phyloP scores from a whole-genome alignment of 139 green algal genomes.

The Eudorina sp. region DNA sequence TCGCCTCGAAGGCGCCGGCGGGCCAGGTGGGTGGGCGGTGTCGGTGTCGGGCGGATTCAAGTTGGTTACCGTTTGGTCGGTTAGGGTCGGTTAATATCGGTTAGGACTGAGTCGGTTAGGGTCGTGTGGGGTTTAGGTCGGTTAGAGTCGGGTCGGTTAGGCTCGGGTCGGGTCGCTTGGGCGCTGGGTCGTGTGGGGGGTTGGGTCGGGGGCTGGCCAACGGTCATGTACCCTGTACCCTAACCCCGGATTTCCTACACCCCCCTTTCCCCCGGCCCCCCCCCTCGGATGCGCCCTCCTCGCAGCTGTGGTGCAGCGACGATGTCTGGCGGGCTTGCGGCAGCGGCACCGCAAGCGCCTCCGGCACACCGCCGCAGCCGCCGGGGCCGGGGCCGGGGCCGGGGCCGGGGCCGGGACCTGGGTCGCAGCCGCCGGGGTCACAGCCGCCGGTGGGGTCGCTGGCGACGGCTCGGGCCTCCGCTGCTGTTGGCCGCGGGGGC shows the following conservation, averaged over 20 bases:
- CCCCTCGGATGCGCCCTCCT: background rate
- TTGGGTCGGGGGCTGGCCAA: too few relatives aligned
- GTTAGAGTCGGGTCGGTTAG: background rate
- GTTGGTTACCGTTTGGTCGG: background rate
- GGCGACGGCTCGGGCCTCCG: background rate
- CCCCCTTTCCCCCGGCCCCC: too few relatives aligned
- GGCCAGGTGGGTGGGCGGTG: constrained; percentile 6
- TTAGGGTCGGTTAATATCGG: background rate
- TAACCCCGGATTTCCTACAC: background rate
- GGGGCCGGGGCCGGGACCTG: too few relatives aligned
- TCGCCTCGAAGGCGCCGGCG: constrained; percentile 9
- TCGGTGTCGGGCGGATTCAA: background rate
- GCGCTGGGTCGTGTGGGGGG: background rate
- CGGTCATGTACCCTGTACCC: too few relatives aligned
- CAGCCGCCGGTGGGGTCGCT: background rate
- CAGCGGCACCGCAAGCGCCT: background rate
- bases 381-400: background rate
- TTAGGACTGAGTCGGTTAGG: background rate
- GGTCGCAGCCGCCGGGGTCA: background rate
- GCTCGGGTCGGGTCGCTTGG: background rate
- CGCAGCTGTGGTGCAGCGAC: constrained; percentile 36
- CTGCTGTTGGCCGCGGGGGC: background rate
- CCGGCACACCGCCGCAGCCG: background rate
- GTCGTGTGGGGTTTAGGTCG: background rate
- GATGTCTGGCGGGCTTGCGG: constrained; percentile 35